Base-by-base conservation (phyloP, 2,329 filamentous ascomycete species). In the Exophiala viscosa region DNA sequence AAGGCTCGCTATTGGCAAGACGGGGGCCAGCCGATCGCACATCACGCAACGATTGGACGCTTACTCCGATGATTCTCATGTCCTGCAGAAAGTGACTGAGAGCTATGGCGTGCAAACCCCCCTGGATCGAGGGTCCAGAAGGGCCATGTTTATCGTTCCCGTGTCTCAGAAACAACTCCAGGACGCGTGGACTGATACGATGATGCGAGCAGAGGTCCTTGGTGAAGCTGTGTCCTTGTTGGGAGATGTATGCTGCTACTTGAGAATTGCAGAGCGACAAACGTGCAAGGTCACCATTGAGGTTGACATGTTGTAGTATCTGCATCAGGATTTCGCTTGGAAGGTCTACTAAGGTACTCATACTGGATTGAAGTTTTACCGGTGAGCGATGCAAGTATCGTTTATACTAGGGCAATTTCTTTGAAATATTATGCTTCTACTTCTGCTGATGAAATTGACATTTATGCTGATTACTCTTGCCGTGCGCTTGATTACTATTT, bases 291-390 rank as follows among this genome's bases (percentile, higher is more conserved):
- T 50, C 54, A 17, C 49, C 48, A n/a, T 50, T 46, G 46, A 54
- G 38, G 28, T 44, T 48, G 20, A 34, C 54, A 14, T 54, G 40
- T 14, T 45, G 51, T 10, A 54, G 15, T 17, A 57, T 39, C 38
- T 51, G 50, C 5, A 48, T 38, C 17, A 54, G 14, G 7, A 54
- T 41, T 47, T 57, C 54, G 5, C 38, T 14, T 15, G 54, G 54
- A 20, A 57, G 50, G 4, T 51, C 39, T 28, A 28, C 5, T 7
- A 28, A 28, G 23, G 3, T 7, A 28, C 23, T 28, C 23, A 28
- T 28, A 7, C 7, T 28, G 11, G 9, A 57, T 31, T 10, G 36
- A 31, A 7, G 44, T 14, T 45, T 49, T 56, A 9, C 7, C 39
- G 36, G 31, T 18, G 11, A 23, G 38, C 23, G 14, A 9, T 23